These are phyloP conservation scores for Trichoderma sp. DNA, from an alignment of 2,329 filamentous ascomycete species.

Conservation along the genomic window DNA sequence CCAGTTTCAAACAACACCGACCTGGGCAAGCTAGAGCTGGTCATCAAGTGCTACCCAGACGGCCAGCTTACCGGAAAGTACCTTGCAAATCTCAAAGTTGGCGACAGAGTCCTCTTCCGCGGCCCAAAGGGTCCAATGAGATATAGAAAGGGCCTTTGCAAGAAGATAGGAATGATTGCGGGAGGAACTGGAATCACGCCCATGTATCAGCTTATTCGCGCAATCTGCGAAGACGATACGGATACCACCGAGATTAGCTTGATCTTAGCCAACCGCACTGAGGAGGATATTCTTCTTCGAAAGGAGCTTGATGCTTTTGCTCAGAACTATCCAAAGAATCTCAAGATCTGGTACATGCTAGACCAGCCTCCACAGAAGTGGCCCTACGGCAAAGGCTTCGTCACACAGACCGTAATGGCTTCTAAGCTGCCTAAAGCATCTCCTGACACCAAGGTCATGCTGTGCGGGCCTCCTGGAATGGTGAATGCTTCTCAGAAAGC, in stretches of 20 bases:
- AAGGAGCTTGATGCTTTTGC: slow-evolving; percentile 53
- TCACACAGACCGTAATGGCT: slow-evolving; percentile 55
- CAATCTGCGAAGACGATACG: slow-evolving; percentile 63
- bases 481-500: slow-evolving; percentile 59
- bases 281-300: slow-evolving; percentile 63
- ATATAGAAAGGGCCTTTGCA: slow-evolving; percentile 49
- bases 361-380: slow-evolving; percentile 52
- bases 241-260: slow-evolving; percentile 61
- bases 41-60: slow-evolving; percentile 56
- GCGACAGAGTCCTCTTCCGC: slow-evolving; percentile 56
- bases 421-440: slow-evolving; percentile 52
- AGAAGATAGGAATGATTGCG: slow-evolving; percentile 37
- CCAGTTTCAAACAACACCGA: slow-evolving; percentile 57
- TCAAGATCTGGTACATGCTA: slow-evolving; percentile 60
- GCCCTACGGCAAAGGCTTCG: slow-evolving; percentile 53
- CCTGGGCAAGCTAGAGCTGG: slow-evolving; percentile 52
- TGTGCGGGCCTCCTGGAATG: slow-evolving; percentile 66
- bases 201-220: slow-evolving; percentile 60
- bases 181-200: slow-evolving; percentile 43
- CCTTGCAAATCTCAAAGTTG: slow-evolving; percentile 50
- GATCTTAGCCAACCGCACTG: slow-evolving; percentile 62
- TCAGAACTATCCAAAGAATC: slow-evolving; percentile 51
- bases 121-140: slow-evolving; percentile 62
- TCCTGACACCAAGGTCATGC: slow-evolving; percentile 55
- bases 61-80: slow-evolving; percentile 55